Base-by-base conservation (phyloP, 148 eudicot species). In the Camellia granthamiana region DNA sequence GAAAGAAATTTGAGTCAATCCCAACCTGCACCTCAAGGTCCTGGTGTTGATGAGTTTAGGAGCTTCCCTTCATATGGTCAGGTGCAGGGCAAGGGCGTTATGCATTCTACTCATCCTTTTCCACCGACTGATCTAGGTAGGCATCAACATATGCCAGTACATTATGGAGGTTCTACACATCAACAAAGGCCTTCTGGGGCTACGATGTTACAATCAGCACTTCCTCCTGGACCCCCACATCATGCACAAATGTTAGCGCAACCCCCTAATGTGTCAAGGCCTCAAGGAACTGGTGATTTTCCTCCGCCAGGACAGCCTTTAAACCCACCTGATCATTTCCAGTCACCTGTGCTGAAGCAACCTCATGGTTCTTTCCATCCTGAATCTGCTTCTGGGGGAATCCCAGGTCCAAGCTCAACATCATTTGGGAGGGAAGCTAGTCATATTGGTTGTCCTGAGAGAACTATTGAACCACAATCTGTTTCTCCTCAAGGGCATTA, bases 211-310 rank as follows among this genome's bases (percentile, higher is more conserved):
- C 87, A 84, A 42, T 49, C 85, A 16, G 80, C 74, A 49, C 63
- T 72, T 74, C 85, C 84, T 46, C 79, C 85, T 6, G 83, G 61
- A 51, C 61, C 78, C 69, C 69, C 84, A 61, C 86, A 77, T 81
- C 83, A 81, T 43, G 60, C 83, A 66, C 81, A 80, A 59, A 67
- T 52, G 68, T 47, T 46, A 51, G 89, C 89, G 68, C 87, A 84
- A 65, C 82, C 86, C 67, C 80, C 56, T 23, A 79, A 78, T 47
- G 79, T 84, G 56, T 76, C 85, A 58, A 86, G 89, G 85, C 91
- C 91, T 68, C 95, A 88, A 83, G 97, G 93, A 76, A 91, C 90
- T 68, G 90, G 86, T 44, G 80, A 73, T 68, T 68, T 85, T 49
- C 87, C 85, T 69, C 81, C 51, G 55, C 72, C 87, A 21, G 84